Percentiles rank a stretch among this genome's conserved stretches.
phyloP scores from a whole-genome alignment of 345 rosid species.

The Mallotus nudiflorus region DNA sequence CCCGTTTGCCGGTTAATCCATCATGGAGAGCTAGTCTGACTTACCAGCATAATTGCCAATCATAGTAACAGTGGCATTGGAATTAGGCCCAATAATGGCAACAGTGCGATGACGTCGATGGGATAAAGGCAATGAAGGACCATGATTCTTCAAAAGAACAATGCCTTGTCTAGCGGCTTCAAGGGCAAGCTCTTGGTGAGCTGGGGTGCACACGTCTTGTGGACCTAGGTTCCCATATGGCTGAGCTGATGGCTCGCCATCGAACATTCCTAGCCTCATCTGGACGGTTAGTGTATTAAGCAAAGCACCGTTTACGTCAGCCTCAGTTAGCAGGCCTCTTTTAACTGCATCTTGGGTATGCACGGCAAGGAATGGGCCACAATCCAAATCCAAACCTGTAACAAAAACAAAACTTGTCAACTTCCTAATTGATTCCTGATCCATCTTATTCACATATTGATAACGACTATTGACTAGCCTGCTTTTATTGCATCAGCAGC shows the following conservation, averaged over 20 bases:
- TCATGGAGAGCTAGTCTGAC: not conserved
- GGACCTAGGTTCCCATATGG: conserved; percentile 78
- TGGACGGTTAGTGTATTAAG: conserved; percentile 73
- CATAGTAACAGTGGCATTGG: conserved; percentile 76
- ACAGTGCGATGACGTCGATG: conserved; percentile 48
- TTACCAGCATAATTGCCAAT: conserved; percentile 68
- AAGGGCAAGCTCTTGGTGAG: conserved; percentile 70
- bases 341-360: conserved; percentile 65
- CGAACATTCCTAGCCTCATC: conserved; percentile 94
- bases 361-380: conserved; percentile 78
- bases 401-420: not conserved
- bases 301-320: conserved; percentile 58
- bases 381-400: conserved; percentile 80
- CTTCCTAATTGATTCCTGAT: too few species aligned
- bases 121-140: conserved; percentile 59
- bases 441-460: not conserved
- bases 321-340: conserved; percentile 48
- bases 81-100: conserved; percentile 85
- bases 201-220: conserved; percentile 66
- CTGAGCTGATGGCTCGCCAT: conserved; percentile 65
- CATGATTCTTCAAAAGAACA: conserved; percentile 66
- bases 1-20: too few species aligned
- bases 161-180: conserved; percentile 92
- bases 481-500: conserved; percentile 90
- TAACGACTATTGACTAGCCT: conserved; percentile 31